phyloP scores from a whole-genome alignment of 2,329 filamentous ascomycete species.

The Colletotrichum musae region DNA sequence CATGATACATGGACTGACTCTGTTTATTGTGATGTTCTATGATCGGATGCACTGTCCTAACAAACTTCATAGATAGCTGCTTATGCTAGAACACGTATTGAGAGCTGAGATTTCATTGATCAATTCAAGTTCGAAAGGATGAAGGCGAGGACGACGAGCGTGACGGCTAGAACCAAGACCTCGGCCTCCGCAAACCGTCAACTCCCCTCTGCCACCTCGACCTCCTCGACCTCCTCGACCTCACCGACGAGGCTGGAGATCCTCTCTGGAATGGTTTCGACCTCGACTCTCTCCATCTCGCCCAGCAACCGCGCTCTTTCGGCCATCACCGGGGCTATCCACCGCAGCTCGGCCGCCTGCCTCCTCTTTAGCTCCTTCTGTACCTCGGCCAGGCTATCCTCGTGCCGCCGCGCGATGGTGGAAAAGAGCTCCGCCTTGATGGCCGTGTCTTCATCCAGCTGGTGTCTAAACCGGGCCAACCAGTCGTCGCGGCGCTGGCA shows the following conservation, averaged over 20 bases:
- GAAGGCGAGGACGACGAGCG: slow-evolving; percentile 5
- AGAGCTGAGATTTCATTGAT: neutral
- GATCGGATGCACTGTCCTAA: too few species aligned
- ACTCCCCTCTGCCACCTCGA: neutral
- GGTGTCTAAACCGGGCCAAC: slow-evolving; percentile 52
- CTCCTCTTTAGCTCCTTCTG: slow-evolving; percentile 51
- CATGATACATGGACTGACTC: too few species aligned
- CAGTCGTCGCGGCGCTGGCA: slow-evolving; percentile 58
- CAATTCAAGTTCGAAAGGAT: neutral
- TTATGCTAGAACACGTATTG: too few species aligned
- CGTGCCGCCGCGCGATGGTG: slow-evolving; percentile 51
- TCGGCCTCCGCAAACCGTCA: slow-evolving; percentile 9
- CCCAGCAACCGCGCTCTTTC: slow-evolving; percentile 61
- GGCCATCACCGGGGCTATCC: slow-evolving; percentile 60
- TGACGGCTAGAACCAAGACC: slow-evolving; percentile 9
- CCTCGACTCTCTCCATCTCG: slow-evolving; percentile 59
- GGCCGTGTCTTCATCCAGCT: slow-evolving; percentile 56
- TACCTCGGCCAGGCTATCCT: slow-evolving; percentile 46
- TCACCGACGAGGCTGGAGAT: slow-evolving; percentile 5
- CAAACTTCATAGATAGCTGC: too few species aligned
- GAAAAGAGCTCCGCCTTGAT: slow-evolving; percentile 61
- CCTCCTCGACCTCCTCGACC: neutral
- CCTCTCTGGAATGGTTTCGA: slow-evolving; percentile 50
- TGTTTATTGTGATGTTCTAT: too few species aligned
- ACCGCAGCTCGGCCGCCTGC: slow-evolving; percentile 61